Percentiles rank a stretch among this genome's conserved stretches.
phyloP scores from a whole-genome alignment of 176 grass and related monocot species.

The Aechmea fasciata region DNA sequence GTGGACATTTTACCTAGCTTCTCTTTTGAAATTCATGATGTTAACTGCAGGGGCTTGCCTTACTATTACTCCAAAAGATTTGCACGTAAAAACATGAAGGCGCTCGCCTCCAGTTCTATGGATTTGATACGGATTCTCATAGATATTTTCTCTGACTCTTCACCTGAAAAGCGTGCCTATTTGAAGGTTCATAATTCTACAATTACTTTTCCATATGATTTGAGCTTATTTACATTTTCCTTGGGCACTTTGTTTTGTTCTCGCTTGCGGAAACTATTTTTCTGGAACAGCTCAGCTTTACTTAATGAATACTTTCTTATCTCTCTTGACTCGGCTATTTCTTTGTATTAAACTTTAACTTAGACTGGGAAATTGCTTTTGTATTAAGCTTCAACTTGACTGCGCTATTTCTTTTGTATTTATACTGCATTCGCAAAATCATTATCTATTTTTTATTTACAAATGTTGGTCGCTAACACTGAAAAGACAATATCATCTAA shows the following conservation, averaged over 20 bases:
- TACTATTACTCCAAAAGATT: constrained; percentile 49
- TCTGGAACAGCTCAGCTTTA: no score
- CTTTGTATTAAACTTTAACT: no score
- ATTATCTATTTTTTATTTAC: neutral
- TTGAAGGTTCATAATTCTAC: constrained; percentile 49
- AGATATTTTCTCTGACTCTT: constrained; percentile 55
- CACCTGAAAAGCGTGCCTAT: constrained; percentile 60
- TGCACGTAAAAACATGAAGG: constrained; percentile 58
- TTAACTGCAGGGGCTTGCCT: constrained; percentile 23
- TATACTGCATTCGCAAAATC: no score
- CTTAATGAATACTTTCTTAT: no score
- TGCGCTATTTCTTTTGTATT: no score
- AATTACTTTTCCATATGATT: neutral
- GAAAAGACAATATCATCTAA: neutral
- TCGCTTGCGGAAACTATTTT: neutral
- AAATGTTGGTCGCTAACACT: neutral
- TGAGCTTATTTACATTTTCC: neutral
- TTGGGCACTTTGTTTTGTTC: neutral
- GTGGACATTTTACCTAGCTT: constrained; percentile 31
- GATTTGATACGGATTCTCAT: constrained; percentile 53
- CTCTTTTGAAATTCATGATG: constrained; percentile 26
- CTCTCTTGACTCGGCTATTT: no score
- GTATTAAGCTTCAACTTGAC: no score
- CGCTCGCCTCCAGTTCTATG: constrained; percentile 47
- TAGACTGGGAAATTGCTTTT: no score